These are phyloP conservation scores for Neurospora sp. DNA, from an alignment of 495 filamentous ascomycete species.

Conservation along the genomic window DNA sequence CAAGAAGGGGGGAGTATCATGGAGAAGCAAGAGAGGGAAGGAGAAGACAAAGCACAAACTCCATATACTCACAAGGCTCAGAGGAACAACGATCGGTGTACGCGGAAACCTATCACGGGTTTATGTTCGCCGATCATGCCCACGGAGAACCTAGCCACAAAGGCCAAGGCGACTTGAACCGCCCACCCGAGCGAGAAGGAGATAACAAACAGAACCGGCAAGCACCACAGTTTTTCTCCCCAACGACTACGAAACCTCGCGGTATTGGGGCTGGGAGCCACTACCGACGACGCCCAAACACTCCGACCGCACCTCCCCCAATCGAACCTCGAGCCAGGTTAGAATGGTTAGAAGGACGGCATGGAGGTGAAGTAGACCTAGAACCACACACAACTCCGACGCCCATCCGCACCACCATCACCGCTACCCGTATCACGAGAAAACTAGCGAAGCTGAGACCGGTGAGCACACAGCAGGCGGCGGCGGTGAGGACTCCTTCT, in stretches of 20 bases:
- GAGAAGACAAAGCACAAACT: not conserved
- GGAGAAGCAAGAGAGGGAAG: not conserved
- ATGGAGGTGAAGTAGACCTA: not conserved
- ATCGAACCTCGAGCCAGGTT: not conserved
- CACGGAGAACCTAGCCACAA: not conserved
- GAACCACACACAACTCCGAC: not conserved
- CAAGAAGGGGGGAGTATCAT: not conserved
- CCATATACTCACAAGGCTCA: not conserved
- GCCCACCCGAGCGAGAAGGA: rapidly evolving
- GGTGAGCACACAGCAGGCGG: not conserved
- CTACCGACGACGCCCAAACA: not conserved
- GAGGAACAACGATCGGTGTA: rapidly evolving
- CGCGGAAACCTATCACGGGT: not conserved
- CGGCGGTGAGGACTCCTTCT: not conserved
- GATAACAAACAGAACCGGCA: not conserved
- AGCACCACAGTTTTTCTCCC: not conserved
- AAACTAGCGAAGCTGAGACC: not conserved
- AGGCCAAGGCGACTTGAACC: not conserved
- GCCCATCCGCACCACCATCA: rapidly evolving
- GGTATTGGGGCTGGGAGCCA: no score
- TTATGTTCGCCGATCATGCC: not conserved
- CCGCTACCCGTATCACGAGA: rapidly evolving
- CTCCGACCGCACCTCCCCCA: not conserved
- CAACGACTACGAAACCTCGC: no score
- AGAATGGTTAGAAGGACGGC: not conserved